These are phyloP conservation scores for Cenchrus purpureus DNA, from an alignment of 176 grass and related monocot species.

Conservation along the genomic window DNA sequence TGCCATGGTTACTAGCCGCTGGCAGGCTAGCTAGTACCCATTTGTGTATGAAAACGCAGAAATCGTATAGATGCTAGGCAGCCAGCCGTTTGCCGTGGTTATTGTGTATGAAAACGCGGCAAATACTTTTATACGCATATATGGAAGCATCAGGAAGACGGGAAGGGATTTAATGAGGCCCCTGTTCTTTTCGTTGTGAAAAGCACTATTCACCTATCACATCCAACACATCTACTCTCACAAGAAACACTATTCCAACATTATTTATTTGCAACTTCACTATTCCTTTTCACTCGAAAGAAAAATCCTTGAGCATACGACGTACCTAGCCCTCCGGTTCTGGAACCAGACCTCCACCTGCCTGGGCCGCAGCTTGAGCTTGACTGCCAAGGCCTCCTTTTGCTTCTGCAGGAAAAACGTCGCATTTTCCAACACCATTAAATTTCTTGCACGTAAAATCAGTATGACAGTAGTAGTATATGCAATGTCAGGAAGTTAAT, in stretches of 20 bases:
- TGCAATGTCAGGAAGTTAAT: slow-evolving; percentile 32
- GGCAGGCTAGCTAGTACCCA: not conserved
- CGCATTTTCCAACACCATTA: slow-evolving; percentile 57
- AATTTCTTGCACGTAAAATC: slow-evolving; percentile 18
- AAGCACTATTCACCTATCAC: no score
- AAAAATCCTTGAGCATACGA: not conserved
- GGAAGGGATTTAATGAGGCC: not conserved
- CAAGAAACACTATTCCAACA: no score
- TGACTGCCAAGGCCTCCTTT: slow-evolving; percentile 88
- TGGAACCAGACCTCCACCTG: slow-evolving; percentile 99
- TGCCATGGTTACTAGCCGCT: not conserved
- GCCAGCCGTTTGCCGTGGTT: no score
- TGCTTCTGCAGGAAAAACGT: slow-evolving; percentile 75
- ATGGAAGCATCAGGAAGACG: not conserved
- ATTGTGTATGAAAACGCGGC: no score
- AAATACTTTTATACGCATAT: not conserved
- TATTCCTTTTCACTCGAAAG: no score
- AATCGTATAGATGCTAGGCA: no score
- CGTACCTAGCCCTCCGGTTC: slow-evolving; percentile 95
- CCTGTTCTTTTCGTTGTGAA: no score
- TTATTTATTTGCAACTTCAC: no score
- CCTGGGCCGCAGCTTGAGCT: slow-evolving; percentile 84
- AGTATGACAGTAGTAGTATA: not conserved
- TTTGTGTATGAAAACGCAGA: no score
- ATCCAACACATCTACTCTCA: no score